Evolutionary conservation across 1,284 basidiomycete species (phyloP), one percentile per base, ranked within the genome.

Genomic region (Pseudozyma sp.): DNA sequence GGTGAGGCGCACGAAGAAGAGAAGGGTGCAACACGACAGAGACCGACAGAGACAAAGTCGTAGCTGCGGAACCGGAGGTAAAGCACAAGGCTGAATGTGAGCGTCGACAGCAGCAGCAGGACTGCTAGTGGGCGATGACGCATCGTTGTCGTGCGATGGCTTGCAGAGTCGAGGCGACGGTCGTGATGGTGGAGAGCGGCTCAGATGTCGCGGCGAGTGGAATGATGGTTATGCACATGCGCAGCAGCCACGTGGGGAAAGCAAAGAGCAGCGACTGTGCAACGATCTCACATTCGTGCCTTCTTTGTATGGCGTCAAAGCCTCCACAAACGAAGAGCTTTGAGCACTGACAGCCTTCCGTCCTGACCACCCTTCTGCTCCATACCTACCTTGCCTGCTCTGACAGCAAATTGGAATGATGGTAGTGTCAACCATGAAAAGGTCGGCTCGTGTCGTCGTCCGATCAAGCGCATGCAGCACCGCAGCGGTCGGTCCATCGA

Each of bases 21-120:
- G 48, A 53, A 58, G 8, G 68, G 63, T 2, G 62, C 55, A 6
- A 55, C 45, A 5, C 57, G 53, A 29, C 55, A 59, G 10, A 65
- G 50, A 34, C 61, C 65, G 17, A 61, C 52, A 10, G 70, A 68
- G 33, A 72, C 69, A 7, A 72, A 31, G 19, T 72, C 69, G 64
- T 66, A 63, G 19, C 48, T 63, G 29, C 60, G 54, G 44, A 67
- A 59, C 7, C 59, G 67, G 13, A 60, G 19, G 47, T 64, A 73
- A 51, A 68, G 63, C 8, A 54, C n/a, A 19, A 64, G 52, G 16
- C 33, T 34, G 30, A 68, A 29, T 31, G 48, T 24, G 35, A 73
- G 35, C 14, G 56, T 47, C 8, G 55, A 34, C 7, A 56, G 44
- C 13, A 67, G 53, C 39, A 71, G 19, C n/a, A 62, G 29, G 0